Conservation (phyloP, 192 early-diverging fungal species). For the Gryganskiella cystojenkinii region DNA sequence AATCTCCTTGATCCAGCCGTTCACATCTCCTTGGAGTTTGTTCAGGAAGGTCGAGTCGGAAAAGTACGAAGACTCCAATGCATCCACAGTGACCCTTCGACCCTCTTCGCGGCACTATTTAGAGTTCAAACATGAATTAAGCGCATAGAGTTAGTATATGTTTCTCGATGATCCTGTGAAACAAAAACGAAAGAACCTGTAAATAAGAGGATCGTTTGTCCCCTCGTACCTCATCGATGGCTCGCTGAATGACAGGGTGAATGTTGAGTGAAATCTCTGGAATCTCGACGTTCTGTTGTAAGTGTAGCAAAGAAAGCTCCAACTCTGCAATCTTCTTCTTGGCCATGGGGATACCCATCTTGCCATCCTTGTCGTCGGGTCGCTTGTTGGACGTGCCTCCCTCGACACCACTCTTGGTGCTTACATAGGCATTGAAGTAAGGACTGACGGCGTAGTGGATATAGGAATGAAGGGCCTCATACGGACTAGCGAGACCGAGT, state of each 20-base stretch:
- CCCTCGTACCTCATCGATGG: slow-evolving; percentile 64
- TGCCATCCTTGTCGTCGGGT: slow-evolving; percentile 74
- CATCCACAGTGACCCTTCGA: slow-evolving; percentile 78
- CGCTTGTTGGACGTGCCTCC: slow-evolving; percentile 53
- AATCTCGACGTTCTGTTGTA: slow-evolving; percentile 99
- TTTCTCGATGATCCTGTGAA: too few species aligned
- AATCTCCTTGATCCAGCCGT: slow-evolving; percentile 99
- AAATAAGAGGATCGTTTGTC: background rate
- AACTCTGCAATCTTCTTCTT: slow-evolving; percentile 99
- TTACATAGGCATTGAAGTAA: slow-evolving; percentile 95
- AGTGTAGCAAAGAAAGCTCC: slow-evolving; percentile 91
- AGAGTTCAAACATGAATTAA: background rate
- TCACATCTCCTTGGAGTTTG: slow-evolving; percentile 94
- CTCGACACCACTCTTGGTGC: slow-evolving; percentile 69
- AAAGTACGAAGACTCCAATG: slow-evolving; percentile 73
- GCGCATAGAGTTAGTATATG: too few species aligned
- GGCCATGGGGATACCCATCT: slow-evolving; percentile 93
- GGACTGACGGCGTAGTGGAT: slow-evolving; percentile 95
- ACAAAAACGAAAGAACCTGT: too few species aligned
- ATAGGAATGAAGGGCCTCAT: slow-evolving; percentile 91
- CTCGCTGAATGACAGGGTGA: slow-evolving; percentile 83
- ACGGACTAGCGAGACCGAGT: slow-evolving; percentile 65
- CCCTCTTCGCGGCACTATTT: slow-evolving; percentile 69
- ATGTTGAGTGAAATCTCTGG: slow-evolving; percentile 90
- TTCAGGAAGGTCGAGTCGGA: slow-evolving; percentile 92